These are phyloP conservation scores for Pseudogymnoascus sp. DNA, from an alignment of 2,329 filamentous ascomycete genomes.

Conservation along the genomic window DNA sequence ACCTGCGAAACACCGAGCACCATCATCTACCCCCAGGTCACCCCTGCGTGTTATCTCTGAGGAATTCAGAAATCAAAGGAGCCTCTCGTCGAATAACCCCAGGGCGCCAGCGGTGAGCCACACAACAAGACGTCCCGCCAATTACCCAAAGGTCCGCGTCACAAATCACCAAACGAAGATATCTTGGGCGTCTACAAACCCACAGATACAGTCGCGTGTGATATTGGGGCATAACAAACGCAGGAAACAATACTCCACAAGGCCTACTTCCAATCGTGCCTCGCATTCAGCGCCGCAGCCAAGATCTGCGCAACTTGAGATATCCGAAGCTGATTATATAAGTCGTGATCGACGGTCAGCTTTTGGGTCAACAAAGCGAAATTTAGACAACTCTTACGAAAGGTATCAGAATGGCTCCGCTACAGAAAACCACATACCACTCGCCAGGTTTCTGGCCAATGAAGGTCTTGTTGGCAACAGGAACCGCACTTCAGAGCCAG, in stretches of 20 bases:
- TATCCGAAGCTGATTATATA: conserved; percentile 30
- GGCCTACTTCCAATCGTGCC: not conserved
- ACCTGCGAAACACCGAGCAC: conserved; percentile 33
- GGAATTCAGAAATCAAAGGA: conserved; percentile 14
- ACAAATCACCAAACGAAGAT: conserved; percentile 5
- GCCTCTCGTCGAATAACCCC: not conserved
- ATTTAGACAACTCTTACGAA: conserved; percentile 47
- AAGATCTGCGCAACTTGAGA: conserved; percentile 50
- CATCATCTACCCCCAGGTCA: not conserved
- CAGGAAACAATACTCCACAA: not conserved
- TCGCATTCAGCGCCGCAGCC: not conserved
- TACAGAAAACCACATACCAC: conserved; percentile 24
- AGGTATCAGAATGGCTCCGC: conserved; percentile 28
- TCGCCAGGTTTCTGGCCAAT: conserved; percentile 31
- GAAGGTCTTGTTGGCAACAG: conserved; percentile 15
- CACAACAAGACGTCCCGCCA: not conserved
- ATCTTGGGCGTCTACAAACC: not conserved
- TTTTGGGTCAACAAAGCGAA: conserved; percentile 45
- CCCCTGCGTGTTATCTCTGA: not conserved
- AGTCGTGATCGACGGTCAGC: conserved; percentile 26
- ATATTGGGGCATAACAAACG: not conserved
- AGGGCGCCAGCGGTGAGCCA: not conserved
- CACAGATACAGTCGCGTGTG: not conserved
- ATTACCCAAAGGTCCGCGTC: not conserved
- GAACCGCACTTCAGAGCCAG: not conserved